phyloP scores from a whole-genome alignment of 768 basidiomycete species.

The Suillus spraguei region DNA sequence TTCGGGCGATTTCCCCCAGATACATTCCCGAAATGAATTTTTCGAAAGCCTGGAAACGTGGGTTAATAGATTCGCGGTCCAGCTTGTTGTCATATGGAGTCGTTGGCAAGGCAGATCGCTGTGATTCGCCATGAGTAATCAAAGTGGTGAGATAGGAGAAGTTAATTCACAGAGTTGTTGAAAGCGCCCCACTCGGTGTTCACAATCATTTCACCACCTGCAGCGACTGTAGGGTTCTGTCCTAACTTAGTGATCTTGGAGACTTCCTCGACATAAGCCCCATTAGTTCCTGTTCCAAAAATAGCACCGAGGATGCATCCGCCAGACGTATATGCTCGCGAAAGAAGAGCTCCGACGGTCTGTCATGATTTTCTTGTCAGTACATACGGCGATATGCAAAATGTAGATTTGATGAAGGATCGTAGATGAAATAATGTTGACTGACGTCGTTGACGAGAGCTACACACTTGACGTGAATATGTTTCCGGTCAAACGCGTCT shows the following conservation, averaged over 20 bases:
- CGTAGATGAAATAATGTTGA: slow-evolving; percentile 10
- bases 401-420: slow-evolving; percentile 6
- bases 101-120: slow-evolving; percentile 83
- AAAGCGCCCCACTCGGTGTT: slow-evolving; percentile 99
- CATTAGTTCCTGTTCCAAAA: slow-evolving; percentile 98
- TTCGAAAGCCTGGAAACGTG: slow-evolving; percentile 90
- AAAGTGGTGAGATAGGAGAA: slow-evolving; percentile 4
- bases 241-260: slow-evolving; percentile 84
- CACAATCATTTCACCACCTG: slow-evolving; percentile 85
- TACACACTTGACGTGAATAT: slow-evolving; percentile 88
- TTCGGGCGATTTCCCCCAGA: slow-evolving; percentile 91
- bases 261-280: slow-evolving; percentile 92
- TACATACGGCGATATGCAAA: slow-evolving; percentile 6
- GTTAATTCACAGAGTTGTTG: slow-evolving; percentile 79
- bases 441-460: slow-evolving; percentile 94
- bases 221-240: slow-evolving; percentile 56
- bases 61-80: slow-evolving; percentile 94
- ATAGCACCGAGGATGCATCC: slow-evolving; percentile 89
- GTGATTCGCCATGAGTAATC: slow-evolving; percentile 12
- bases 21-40: slow-evolving; percentile 99
- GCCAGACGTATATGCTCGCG: slow-evolving; percentile 91
- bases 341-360: slow-evolving; percentile 96
- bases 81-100: slow-evolving; percentile 91
- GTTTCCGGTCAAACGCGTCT: slow-evolving; percentile 89
- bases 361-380: slow-evolving; percentile 33